Conservation (phyloP, 2,329 filamentous ascomycete genomes). For the Alternaria incomplexa region DNA sequence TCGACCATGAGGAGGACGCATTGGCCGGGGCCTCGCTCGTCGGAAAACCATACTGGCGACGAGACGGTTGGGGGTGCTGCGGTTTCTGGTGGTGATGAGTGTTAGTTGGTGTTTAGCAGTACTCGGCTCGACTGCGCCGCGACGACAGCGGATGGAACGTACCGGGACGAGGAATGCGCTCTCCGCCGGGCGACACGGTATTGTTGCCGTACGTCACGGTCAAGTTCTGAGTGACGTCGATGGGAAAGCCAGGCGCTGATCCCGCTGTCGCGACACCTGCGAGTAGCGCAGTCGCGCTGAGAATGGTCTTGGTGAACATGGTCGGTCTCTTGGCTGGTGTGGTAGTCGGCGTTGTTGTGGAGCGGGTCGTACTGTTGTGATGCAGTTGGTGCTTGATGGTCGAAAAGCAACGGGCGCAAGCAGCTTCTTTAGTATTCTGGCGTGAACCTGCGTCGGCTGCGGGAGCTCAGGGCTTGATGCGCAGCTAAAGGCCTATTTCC, state of each 20-base stretch:
- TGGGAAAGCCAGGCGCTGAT: constrained; percentile 39
- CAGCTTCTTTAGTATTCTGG: neutral
- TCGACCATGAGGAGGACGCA: constrained; percentile 42
- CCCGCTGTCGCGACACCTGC: constrained; percentile 24
- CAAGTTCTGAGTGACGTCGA: constrained; percentile 23
- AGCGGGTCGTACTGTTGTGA: neutral
- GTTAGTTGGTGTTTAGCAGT: neutral
- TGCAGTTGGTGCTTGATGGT: neutral
- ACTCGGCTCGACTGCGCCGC: neutral
- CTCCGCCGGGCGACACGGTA: constrained; percentile 40
- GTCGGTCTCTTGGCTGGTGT: neutral
- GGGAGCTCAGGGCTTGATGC: neutral
- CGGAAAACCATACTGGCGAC: constrained; percentile 20
- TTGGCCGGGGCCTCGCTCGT: constrained; percentile 8
- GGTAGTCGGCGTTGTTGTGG: neutral
- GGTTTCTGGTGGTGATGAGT: constrained; percentile 25
- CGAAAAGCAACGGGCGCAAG: neutral
- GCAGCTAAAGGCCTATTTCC: neutral
- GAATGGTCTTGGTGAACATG: constrained; percentile 22
- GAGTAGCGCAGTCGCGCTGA: constrained; percentile 20
- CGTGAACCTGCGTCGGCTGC: neutral
- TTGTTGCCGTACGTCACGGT: constrained; percentile 40
- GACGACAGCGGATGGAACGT: neutral
- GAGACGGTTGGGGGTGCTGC: constrained; percentile 31
- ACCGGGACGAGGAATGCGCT: constrained; percentile 42